phyloP scores from a whole-genome alignment of 257 asterid genomes.

The Gentiana dahurica region DNA sequence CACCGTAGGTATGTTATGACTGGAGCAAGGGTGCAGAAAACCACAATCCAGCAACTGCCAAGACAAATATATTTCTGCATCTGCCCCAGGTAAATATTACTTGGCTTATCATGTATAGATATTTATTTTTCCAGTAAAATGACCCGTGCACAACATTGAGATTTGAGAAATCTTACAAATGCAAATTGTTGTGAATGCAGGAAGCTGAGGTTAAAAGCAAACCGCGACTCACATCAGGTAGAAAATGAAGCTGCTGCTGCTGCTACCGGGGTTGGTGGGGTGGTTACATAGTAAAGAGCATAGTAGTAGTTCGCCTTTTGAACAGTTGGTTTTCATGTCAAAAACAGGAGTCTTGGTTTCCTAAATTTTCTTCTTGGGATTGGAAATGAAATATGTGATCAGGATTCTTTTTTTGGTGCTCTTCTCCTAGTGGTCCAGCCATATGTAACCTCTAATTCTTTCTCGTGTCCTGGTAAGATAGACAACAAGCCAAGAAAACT shows the following conservation, averaged over 20 bases:
- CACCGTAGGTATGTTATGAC: conserved; percentile 69
- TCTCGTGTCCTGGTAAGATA: no score
- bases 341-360: no score
- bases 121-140: background rate
- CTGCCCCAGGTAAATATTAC: conserved; percentile 51
- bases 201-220: conserved; percentile 85
- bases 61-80: conserved; percentile 60
- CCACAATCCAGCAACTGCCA: conserved; percentile 84
- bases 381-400: no score
- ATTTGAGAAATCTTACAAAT: background rate
- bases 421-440: no score
- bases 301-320: no score
- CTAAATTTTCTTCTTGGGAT: no score
- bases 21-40: conserved; percentile 99
- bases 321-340: no score
- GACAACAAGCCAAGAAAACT: no score
- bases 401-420: no score
- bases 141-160: background rate
- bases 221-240: conserved; percentile 48
- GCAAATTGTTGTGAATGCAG: conserved; percentile 25
- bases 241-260: conserved; percentile 41
- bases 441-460: no score
- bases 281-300: no score
- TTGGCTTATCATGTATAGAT: background rate
- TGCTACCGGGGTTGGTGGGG: conserved; percentile 7